phyloP scores from a whole-genome alignment of 2,329 filamentous ascomycete genomes.

The Scleromitrula shiraiana region DNA sequence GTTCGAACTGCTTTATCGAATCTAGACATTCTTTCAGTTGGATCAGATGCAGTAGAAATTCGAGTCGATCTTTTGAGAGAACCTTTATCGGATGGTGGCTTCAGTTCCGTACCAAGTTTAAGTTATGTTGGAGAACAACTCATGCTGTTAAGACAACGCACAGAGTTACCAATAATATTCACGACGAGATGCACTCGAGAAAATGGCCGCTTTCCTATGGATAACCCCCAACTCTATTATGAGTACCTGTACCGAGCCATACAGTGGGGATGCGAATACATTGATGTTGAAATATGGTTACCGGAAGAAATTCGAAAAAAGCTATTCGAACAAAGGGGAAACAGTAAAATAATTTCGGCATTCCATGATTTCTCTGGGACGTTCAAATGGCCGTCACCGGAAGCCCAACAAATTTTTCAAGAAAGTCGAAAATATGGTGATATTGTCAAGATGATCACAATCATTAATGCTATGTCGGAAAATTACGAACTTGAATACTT shows the following conservation, averaged over 20 bases:
- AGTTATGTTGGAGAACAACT: conserved; percentile 82
- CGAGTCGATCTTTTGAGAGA: conserved; percentile 76
- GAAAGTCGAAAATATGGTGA: conserved; percentile 69
- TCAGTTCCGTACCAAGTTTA: conserved; percentile 63
- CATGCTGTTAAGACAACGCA: conserved; percentile 74
- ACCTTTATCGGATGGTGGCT: conserved; percentile 52
- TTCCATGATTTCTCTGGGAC: conserved; percentile 82
- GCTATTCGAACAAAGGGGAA: conserved; percentile 63
- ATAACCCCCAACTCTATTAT: conserved; percentile 66
- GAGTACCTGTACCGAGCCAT: conserved; percentile 76
- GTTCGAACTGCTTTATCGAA: conserved; percentile 76
- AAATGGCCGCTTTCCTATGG: conserved; percentile 80
- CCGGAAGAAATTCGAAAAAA: conserved; percentile 65
- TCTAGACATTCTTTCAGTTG: conserved; percentile 79
- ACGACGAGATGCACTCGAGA: conserved; percentile 76
- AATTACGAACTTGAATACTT: conserved; percentile 91
- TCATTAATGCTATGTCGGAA: conserved; percentile 73
- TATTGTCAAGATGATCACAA: conserved; percentile 85
- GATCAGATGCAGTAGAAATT: conserved; percentile 77
- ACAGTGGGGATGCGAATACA: conserved; percentile 84
- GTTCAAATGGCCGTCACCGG: conserved; percentile 72
- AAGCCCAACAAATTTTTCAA: conserved; percentile 64
- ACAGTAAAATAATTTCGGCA: conserved; percentile 82
- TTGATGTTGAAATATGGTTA: conserved; percentile 83
- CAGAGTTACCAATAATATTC: conserved; percentile 84